Evolutionary conservation across 768 basidiomycete genomes (phyloP), one percentile per base, ranked within the genome.

Genomic region (Tulasnella sp.): DNA sequence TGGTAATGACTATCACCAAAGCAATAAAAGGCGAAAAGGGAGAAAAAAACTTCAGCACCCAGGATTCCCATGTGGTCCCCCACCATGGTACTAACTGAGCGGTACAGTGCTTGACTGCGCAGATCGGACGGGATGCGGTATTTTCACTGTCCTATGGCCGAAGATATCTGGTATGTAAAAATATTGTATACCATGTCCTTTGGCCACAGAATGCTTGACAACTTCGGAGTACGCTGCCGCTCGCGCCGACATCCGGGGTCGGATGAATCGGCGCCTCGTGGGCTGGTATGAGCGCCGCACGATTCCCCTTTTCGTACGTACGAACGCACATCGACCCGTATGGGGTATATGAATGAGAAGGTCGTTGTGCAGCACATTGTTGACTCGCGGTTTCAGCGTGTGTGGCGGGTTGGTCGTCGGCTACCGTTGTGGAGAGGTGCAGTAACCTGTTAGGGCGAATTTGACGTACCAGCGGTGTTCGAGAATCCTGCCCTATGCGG

Each of bases 301-400:
- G 37, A 69, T 69, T 69, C 34, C 64, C 64, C 34, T 37, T 69
- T 69, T 69, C 64, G 64, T 69, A 69, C 34, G 64, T 69, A 69
- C 31, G 0, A 69, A 37, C 3, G 34, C 64, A 69, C 14, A 69
- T 31, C 34, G 31, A 28, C 14, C 28, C 64, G 58, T 69, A 69
- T 37, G 64, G 64, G 31, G 64, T 20, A 69, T 9, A 69, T 69
- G 60, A 50, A 50, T 8, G 60, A 64, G 60, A 64, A 34, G 60
- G 60, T n/a, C n/a, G n/a, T 64, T 34, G n/a, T 14, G 31, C 31
- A 64, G 18, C 64, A 37, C 64, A 60, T 60, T 37, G 34, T 69
- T 31, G 64, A 69, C 64, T 69, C 34, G 64, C 34, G 64, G 64
- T 69, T 37, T 69, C 64, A 69, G 64, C 64, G 64, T 69, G 64